phyloP scores from a whole-genome alignment of 1,139 yeast species.

The Protomyces lactucae-debilis region DNA sequence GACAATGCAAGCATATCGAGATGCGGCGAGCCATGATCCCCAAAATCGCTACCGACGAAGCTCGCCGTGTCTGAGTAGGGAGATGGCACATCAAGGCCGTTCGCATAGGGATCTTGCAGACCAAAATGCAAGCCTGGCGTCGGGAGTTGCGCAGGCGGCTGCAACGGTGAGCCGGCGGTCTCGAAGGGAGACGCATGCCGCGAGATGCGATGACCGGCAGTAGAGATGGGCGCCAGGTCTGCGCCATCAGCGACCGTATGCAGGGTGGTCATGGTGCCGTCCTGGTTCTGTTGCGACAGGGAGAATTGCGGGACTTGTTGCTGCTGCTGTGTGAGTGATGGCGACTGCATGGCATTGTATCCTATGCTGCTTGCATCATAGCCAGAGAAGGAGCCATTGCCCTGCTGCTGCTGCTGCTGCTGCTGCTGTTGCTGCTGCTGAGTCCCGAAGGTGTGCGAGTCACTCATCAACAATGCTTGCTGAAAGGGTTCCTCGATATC shows the following conservation, averaged over 20 bases:
- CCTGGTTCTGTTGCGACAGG: neutral
- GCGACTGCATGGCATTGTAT: neutral
- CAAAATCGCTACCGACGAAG: constrained; percentile 7
- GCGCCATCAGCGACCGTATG: neutral
- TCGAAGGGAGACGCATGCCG: neutral
- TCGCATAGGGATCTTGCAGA: neutral
- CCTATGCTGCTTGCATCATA: neutral
- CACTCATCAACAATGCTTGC: neutral
- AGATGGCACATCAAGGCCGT: constrained; percentile 13
- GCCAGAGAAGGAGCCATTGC: neutral
- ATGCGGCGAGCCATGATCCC: constrained; percentile 10
- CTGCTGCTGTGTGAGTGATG: neutral
- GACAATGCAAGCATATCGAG: constrained; percentile 12
- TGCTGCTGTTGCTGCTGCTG: neutral
- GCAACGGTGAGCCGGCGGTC: neutral
- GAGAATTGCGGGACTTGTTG: neutral
- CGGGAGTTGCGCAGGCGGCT: neutral
- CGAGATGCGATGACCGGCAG: neutral
- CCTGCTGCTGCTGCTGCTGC: neutral
- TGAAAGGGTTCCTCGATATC: neutral
- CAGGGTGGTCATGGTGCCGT: neutral
- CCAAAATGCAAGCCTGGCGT: neutral
- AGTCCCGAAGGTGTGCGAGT: neutral
- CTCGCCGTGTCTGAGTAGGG: constrained; percentile 17
- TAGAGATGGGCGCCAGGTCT: neutral